Conservation (phyloP, 78 protist genomes). For the Emiliania huxleyi region DNA sequence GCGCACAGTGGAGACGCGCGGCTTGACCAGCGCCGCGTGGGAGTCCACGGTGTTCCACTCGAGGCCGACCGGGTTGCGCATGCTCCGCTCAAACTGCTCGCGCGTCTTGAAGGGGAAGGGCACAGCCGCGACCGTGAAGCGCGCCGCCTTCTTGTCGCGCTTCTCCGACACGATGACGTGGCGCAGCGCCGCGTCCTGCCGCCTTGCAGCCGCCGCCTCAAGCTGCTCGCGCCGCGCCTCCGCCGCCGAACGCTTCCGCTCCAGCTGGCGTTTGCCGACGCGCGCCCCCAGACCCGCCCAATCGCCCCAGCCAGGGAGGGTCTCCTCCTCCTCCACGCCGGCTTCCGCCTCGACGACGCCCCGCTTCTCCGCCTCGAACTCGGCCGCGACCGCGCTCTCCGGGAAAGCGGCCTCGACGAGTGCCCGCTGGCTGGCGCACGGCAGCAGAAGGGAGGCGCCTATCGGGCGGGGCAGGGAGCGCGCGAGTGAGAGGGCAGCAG, state of each 20-base stretch:
- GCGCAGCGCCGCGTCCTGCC: not conserved
- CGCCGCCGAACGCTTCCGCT: too few relatives aligned
- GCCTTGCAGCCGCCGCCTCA: not conserved
- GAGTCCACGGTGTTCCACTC: not conserved
- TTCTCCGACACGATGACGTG: not conserved
- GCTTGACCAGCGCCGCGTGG: not conserved
- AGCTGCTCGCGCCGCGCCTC: not conserved
- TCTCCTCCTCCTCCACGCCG: not conserved
- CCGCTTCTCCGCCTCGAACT: not conserved
- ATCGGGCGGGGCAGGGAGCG: too few relatives aligned
- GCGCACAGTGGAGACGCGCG: too few relatives aligned
- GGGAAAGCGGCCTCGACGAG: conserved; percentile 2
- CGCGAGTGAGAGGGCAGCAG: too few relatives aligned
- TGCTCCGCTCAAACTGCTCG: not conserved
- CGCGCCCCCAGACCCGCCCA: not conserved
- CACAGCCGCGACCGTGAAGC: not conserved
- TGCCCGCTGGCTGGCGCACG: not conserved
- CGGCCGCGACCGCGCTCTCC: not conserved
- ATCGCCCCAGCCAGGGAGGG: conserved; percentile 5
- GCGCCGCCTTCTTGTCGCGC: conserved; percentile 18
- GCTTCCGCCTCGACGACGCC: not conserved
- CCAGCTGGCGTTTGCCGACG: too few relatives aligned
- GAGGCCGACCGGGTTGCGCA: not conserved
- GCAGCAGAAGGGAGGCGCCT: not conserved
- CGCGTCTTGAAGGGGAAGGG: conserved; percentile 23